Conservation (phyloP, 257 asterid genomes). For the Solanum dulcamara region DNA sequence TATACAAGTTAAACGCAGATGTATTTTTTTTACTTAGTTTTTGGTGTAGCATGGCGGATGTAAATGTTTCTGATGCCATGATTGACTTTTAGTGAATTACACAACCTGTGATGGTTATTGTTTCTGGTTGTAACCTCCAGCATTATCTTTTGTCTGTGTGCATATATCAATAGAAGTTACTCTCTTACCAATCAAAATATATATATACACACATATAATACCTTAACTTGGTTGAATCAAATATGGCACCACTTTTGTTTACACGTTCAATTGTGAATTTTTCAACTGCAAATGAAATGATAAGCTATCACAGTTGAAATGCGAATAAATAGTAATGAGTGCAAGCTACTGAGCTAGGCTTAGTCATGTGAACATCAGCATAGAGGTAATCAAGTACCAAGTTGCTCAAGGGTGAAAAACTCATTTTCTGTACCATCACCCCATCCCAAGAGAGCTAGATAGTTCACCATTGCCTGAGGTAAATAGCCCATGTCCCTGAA, state of each 20-base stretch:
- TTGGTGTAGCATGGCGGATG: not conserved
- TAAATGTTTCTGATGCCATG: not conserved
- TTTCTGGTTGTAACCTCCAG: not conserved
- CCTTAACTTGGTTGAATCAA: constrained; percentile 86
- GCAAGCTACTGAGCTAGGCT: not conserved
- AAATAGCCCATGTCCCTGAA: constrained; percentile 87
- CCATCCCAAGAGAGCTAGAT: constrained; percentile 95
- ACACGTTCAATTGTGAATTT: constrained; percentile 89
- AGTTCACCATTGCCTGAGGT: constrained; percentile 87
- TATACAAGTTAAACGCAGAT: not conserved
- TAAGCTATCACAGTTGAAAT: constrained; percentile 1
- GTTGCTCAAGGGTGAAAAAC: constrained; percentile 72
- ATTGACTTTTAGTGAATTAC: not conserved
- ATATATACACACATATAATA: constrained; percentile 1
- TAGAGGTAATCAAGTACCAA: constrained; percentile 44
- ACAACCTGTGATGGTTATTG: not conserved
- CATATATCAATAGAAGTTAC: not conserved
- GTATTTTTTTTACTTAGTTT: not conserved
- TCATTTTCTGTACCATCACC: constrained; percentile 97
- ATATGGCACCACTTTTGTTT: constrained; percentile 86
- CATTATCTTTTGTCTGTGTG: not conserved
- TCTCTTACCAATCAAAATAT: not conserved
- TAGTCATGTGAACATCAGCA: not conserved
- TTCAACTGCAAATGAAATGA: constrained; percentile 45
- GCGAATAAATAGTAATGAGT: not conserved